Evolutionary conservation across 768 basidiomycete genomes (phyloP), one percentile per base, ranked within the genome.

Genomic region (Bullera alba): DNA sequence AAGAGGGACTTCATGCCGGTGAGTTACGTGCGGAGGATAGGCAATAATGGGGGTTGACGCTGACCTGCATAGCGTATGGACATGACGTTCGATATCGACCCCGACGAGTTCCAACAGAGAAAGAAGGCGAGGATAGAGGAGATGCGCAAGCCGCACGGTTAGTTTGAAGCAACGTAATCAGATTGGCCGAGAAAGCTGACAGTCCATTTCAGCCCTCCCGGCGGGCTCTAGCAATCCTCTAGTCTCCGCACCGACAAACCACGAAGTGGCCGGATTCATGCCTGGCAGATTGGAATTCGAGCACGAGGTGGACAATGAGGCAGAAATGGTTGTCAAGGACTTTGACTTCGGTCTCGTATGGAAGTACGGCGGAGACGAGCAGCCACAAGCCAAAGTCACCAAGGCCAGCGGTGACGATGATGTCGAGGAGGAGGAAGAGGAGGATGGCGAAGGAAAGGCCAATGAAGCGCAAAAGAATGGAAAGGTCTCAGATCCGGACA

Each of bases 251-350:
- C 93, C 93, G 2, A 88, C 82, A 10, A 74, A 75, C 15, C 93
- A 96, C 70, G 93, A 99, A 74, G 79, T 97, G 34, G 82, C 85
- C 15, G 85, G 85, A 0, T 97, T 85, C 75, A 84, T 99, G 67
- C 93, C 93, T 7, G 93, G 93, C 15, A 83, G 93, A n/a, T 78
- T 99, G 29, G 93, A 99, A 72, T 99, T 99, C 68, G 93, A 99
- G 67, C 91, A 92, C 61, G 93, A 99, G 72, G 75, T 89, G 4
- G 92, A 96, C 66, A 95, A 99, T 69, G 93, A 99, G 45, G 93
- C 93, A 0, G 93, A 99, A 69, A 85, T 92, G 62, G 74, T 88
- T 2, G 85, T 96, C 57, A 97, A 96, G 73, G 90, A 96, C 67
- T 77, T 99, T 56, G 92, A 97, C 68, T 96, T 96, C 61, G 93